Percentiles rank a stretch among this genome's conserved stretches.
phyloP scores from a whole-genome alignment of 2,329 filamentous ascomycete genomes.

The Pestalotiopsis sp. region DNA sequence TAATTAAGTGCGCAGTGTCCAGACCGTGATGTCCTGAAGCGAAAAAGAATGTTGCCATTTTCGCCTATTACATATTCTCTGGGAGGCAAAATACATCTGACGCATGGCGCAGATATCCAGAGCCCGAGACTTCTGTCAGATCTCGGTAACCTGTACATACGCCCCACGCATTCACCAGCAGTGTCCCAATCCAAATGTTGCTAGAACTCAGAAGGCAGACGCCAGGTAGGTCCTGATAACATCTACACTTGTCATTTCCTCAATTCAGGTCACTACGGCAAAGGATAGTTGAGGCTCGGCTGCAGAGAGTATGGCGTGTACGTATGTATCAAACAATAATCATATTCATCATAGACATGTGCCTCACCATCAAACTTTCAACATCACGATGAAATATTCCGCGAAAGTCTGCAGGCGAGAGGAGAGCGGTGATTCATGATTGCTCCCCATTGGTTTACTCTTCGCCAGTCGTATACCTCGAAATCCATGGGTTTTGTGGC shows the following conservation, averaged over 20 bases:
- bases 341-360: conserved; percentile 48
- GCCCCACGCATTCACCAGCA: not conserved
- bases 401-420: conserved; percentile 83
- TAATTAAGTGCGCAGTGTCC: not conserved
- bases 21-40: not conserved
- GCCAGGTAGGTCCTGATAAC: too few species aligned
- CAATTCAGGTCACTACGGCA: too few species aligned
- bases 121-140: not conserved
- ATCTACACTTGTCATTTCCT: too few species aligned
- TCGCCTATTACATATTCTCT: too few species aligned
- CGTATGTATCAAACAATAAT: too few species aligned
- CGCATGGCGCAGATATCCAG: too few species aligned
- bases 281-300: too few species aligned
- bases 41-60: too few species aligned
- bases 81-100: too few species aligned
- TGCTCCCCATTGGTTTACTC: conserved; percentile 57
- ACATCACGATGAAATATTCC: conserved; percentile 61
- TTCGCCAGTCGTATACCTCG: conserved; percentile 96
- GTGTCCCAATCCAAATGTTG: too few species aligned
- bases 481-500: conserved; percentile 72
- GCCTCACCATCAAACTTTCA: conserved; percentile 84
- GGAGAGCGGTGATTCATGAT: conserved; percentile 52
- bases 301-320: too few species aligned
- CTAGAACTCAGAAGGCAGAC: too few species aligned
- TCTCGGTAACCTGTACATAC: not conserved